phyloP scores from a whole-genome alignment of 176 grass and related monocot genomes.

The Aegilops longissima region DNA sequence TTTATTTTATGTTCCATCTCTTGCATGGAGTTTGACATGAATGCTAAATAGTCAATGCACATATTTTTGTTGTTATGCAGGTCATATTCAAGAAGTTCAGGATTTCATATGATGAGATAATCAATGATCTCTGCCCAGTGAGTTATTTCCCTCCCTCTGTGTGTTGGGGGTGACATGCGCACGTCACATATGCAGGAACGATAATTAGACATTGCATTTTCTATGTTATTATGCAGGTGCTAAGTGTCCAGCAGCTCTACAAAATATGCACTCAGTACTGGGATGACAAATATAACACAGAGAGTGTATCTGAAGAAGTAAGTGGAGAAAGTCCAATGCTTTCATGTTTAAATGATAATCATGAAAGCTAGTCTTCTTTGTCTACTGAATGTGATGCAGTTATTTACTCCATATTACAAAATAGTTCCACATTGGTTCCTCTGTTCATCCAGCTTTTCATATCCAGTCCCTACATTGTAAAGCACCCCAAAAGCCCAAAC shows the following conservation, averaged over 20 bases:
- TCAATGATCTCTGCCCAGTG: constrained; percentile 83
- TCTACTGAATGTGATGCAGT: not conserved
- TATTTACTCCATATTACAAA: not conserved
- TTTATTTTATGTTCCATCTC: not conserved
- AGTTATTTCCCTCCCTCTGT: not conserved
- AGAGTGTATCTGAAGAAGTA: constrained; percentile 87
- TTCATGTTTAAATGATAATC: constrained; percentile 1
- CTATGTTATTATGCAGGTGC: constrained; percentile 54
- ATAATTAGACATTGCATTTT: not conserved
- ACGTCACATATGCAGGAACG: not conserved
- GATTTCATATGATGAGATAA: constrained; percentile 88
- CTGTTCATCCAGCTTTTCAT: not conserved
- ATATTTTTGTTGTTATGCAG: constrained; percentile 48
- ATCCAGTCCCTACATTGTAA: not conserved
- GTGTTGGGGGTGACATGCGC: not conserved
- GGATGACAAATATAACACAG: constrained; percentile 95
- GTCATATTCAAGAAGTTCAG: constrained; percentile 96
- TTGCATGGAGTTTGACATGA: constrained; percentile 35
- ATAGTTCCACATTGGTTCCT: not conserved
- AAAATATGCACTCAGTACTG: constrained; percentile 96
- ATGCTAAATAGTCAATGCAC: constrained; percentile 16
- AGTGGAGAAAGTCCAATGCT: constrained; percentile 12
- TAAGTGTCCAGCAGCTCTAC: constrained; percentile 88
- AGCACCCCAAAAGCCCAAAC: not conserved
- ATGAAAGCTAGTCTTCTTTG: not conserved